Conservation (phyloP, 2,329 filamentous ascomycete species). For the Cercospora berteroae region DNA sequence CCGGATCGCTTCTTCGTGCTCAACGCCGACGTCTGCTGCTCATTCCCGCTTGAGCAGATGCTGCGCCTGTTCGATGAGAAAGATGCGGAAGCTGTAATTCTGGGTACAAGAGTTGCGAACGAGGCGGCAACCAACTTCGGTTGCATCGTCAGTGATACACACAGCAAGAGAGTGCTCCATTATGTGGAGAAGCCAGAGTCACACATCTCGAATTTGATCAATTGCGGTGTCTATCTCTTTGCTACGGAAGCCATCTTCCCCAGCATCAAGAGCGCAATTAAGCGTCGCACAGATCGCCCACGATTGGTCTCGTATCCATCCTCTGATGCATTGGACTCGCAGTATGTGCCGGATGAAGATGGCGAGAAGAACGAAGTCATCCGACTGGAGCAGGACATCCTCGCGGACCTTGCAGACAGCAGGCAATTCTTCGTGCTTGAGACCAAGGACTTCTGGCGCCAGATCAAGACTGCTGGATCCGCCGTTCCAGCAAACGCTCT, state of each 20-base stretch:
- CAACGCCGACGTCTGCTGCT: slow-evolving; percentile 98
- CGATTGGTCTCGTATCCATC: slow-evolving; percentile 93
- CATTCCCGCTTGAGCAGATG: slow-evolving; percentile 95
- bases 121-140: slow-evolving; percentile 95
- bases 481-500: slow-evolving; percentile 95
- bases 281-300: slow-evolving; percentile 87
- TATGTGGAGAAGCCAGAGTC: slow-evolving; percentile 99
- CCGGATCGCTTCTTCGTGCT: slow-evolving; percentile 95
- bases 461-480: slow-evolving; percentile 98
- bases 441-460: slow-evolving; percentile 98
- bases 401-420: slow-evolving; percentile 92
- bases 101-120: slow-evolving; percentile 86
- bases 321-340: slow-evolving; percentile 80
- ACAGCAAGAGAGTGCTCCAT: slow-evolving; percentile 93
- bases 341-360: slow-evolving; percentile 66
- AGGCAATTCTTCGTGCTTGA: slow-evolving; percentile 98
- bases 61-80: slow-evolving; percentile 89
- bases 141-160: slow-evolving; percentile 91
- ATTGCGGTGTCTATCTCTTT: slow-evolving; percentile 98
- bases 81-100: slow-evolving; percentile 92
- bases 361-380: slow-evolving; percentile 79
- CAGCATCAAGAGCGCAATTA: slow-evolving; percentile 89
- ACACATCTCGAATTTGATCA: slow-evolving; percentile 97
- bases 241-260: slow-evolving; percentile 94
- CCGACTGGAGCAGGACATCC: slow-evolving; percentile 92